Conservation (phyloP, 2,329 filamentous ascomycete species). For the Aspergillus neoniger region DNA sequence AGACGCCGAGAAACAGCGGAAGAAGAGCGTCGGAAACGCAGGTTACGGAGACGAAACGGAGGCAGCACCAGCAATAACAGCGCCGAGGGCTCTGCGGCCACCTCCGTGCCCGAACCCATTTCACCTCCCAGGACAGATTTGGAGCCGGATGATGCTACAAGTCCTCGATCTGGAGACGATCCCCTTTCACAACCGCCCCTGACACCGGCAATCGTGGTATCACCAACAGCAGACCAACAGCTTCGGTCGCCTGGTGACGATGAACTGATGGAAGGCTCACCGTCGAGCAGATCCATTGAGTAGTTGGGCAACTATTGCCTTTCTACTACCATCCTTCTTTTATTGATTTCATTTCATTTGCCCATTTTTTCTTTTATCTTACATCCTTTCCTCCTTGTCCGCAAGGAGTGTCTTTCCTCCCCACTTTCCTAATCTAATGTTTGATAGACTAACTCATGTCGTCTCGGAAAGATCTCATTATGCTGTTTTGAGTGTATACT, state of each 20-base stretch:
- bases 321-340: neutral
- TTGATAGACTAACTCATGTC: slow-evolving; percentile 36
- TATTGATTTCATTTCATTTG: neutral
- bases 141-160: slow-evolving; percentile 26
- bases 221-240: slow-evolving; percentile 28
- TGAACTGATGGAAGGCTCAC: slow-evolving; percentile 24
- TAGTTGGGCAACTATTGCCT: slow-evolving; percentile 22
- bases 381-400: neutral
- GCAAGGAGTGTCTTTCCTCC: slow-evolving; percentile 2
- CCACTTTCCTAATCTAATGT: slow-evolving; percentile 34
- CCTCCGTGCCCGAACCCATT: slow-evolving; percentile 35
- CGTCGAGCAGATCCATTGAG: slow-evolving; percentile 28
- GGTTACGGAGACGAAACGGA: slow-evolving; percentile 67
- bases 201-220: slow-evolving; percentile 42
- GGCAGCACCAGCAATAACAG: slow-evolving; percentile 41
- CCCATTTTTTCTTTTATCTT: neutral
- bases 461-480: slow-evolving; percentile 29
- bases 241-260: slow-evolving; percentile 24
- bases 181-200: slow-evolving; percentile 22
- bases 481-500: slow-evolving; percentile 24
- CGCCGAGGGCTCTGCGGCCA: slow-evolving; percentile 33
- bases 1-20: slow-evolving; percentile 74
- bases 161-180: slow-evolving; percentile 26
- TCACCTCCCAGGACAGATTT: slow-evolving; percentile 31
- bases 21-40: slow-evolving; percentile 69